Evolutionary conservation across 2,329 filamentous ascomycete species (phyloP).

Genomic region (Tolypocladium tropicale): DNA sequence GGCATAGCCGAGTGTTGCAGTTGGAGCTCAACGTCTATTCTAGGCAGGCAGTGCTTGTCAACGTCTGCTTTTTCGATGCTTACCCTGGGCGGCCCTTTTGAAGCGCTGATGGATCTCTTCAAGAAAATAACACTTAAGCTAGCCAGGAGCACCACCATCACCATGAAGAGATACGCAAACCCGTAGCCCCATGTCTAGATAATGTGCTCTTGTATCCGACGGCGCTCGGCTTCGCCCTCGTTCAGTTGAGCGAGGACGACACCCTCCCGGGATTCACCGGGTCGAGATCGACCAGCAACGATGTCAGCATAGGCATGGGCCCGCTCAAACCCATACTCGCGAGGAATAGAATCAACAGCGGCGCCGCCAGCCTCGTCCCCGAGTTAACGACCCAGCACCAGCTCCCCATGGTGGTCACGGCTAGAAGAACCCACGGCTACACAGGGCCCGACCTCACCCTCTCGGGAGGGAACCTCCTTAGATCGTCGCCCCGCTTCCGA

Average conservation of each 20-base stretch:
- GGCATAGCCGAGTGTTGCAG: no score
- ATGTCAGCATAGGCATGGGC: slow-evolving; percentile 28
- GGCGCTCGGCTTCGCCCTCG: slow-evolving; percentile 27
- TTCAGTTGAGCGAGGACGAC: slow-evolving; percentile 30
- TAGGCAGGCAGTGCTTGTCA: no score
- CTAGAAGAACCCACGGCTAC: slow-evolving; percentile 29
- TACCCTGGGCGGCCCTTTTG: not conserved
- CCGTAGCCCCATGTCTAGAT: slow-evolving; percentile 30
- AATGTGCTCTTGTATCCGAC: slow-evolving; percentile 27
- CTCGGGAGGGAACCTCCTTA: slow-evolving; percentile 25
- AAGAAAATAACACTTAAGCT: slow-evolving; percentile 17
- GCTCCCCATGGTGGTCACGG: slow-evolving; percentile 27
- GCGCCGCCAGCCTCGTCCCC: slow-evolving; percentile 26
- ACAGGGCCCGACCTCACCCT: slow-evolving; percentile 23
- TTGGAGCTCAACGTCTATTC: no score
- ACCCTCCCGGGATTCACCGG: slow-evolving; percentile 28
- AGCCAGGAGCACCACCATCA: slow-evolving; percentile 14
- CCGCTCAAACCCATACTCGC: slow-evolving; percentile 25
- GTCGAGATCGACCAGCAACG: slow-evolving; percentile 32
- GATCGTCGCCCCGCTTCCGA: slow-evolving; percentile 29
- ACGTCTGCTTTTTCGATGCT: no score
- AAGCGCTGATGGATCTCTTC: slow-evolving; percentile 15
- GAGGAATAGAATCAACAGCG: slow-evolving; percentile 29
- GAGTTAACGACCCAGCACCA: slow-evolving; percentile 33
- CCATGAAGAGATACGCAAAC: slow-evolving; percentile 25